These are phyloP conservation scores for Mortierella hygrophila DNA, from an alignment of 192 early-diverging fungal species.

Conservation along the genomic window DNA sequence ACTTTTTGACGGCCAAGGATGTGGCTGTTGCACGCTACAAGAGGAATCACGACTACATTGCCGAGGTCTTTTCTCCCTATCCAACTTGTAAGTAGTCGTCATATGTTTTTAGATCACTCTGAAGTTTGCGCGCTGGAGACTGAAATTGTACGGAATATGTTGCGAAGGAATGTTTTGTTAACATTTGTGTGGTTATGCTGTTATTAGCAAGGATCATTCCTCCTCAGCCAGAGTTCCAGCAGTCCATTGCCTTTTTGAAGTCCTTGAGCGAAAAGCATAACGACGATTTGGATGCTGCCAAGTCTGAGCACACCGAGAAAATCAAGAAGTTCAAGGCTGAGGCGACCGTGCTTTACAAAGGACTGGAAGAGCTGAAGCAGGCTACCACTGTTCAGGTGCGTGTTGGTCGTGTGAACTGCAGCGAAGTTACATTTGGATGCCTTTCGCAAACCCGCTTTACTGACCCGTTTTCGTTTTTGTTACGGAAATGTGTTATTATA, in stretches of 20 bases:
- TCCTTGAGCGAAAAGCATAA: conserved; percentile 31
- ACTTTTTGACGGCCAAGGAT: conserved; percentile 68
- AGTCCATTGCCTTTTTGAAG: conserved; percentile 23
- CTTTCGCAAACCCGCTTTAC: background rate
- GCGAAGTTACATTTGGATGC: background rate
- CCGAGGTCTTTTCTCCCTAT: conserved; percentile 76
- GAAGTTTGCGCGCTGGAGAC: conserved; percentile 31
- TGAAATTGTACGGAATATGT: background rate
- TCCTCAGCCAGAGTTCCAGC: conserved; percentile 12
- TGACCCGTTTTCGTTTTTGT: background rate
- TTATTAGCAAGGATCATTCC: conserved; percentile 21
- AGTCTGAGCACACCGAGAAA: conserved; percentile 55
- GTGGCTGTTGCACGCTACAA: conserved; percentile 74
- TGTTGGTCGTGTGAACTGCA: background rate
- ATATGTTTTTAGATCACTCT: conserved; percentile 43
- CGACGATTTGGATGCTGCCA: conserved; percentile 41
- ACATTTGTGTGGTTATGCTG: background rate
- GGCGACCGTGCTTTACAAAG: conserved; percentile 46
- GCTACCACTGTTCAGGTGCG: conserved; percentile 55
- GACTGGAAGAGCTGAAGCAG: conserved; percentile 56
- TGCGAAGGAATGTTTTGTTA: background rate
- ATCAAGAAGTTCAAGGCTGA: conserved; percentile 54
- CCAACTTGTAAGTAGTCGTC: conserved; percentile 58
- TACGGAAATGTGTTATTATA: background rate
- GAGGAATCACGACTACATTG: conserved; percentile 73